phyloP scores from a whole-genome alignment of 2,329 filamentous ascomycete genomes.

The Sclerotinia spermophila region DNA sequence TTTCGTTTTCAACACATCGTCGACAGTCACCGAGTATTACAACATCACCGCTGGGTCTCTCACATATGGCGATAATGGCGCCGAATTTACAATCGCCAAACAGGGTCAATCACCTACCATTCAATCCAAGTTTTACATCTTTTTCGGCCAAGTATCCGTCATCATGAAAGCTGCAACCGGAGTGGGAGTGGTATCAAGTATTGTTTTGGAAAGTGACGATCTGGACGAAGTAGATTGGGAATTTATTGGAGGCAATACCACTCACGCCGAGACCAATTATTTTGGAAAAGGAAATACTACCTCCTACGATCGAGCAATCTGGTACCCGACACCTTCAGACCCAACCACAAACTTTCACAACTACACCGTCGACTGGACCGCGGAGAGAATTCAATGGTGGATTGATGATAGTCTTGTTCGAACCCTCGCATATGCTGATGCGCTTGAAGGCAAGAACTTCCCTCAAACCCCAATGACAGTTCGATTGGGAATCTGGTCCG shows the following conservation, averaged over 20 bases:
- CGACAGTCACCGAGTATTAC: conserved; percentile 59
- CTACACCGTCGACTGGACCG: conserved; percentile 71
- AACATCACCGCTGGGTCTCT: conserved; percentile 65
- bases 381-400: conserved; percentile 61
- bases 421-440: conserved; percentile 57
- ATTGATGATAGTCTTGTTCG: conserved; percentile 67
- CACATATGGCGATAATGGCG: conserved; percentile 59
- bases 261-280: conserved; percentile 67
- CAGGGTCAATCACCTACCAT: conserved; percentile 76
- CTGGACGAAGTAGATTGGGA: conserved; percentile 89
- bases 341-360: conserved; percentile 61
- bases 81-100: conserved; percentile 67
- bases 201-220: conserved; percentile 80
- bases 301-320: conserved; percentile 66
- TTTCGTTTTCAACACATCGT: conserved; percentile 58
- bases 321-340: conserved; percentile 51
- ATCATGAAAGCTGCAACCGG: conserved; percentile 73
- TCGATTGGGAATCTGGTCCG: conserved; percentile 64
- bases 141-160: conserved; percentile 77
- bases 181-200: conserved; percentile 72
- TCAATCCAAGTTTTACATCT: conserved; percentile 76
- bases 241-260: conserved; percentile 65
- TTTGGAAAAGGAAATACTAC: conserved; percentile 71
- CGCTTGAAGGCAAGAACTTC: conserved; percentile 59
- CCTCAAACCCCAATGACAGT: conserved; percentile 76